phyloP scores from a whole-genome alignment of 2,329 filamentous ascomycete genomes.

The Ophiostoma angusticollis region DNA sequence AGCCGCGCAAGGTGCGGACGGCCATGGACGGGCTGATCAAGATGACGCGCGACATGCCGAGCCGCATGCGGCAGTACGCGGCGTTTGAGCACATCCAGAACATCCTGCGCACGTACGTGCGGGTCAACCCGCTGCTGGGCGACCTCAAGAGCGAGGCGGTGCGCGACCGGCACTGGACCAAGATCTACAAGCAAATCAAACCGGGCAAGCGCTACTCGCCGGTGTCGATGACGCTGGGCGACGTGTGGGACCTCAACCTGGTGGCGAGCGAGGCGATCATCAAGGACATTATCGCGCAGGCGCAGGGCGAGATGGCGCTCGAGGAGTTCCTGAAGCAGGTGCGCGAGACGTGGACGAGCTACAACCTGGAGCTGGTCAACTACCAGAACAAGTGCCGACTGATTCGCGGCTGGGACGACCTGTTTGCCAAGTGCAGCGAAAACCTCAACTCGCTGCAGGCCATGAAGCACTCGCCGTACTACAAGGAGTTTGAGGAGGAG shows the following conservation, averaged over 20 bases:
- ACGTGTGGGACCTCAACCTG: conserved; percentile 95
- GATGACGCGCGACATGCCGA: conserved; percentile 98
- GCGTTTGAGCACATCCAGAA: conserved; percentile 98
- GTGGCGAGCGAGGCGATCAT: conserved; percentile 78
- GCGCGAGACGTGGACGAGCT: conserved; percentile 92
- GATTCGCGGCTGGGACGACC: conserved; percentile 93
- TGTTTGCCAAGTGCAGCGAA: conserved; percentile 97
- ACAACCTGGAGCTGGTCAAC: conserved; percentile 83
- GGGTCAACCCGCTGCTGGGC: conserved; percentile 75
- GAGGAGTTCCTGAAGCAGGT: conserved; percentile 97
- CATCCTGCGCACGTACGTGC: conserved; percentile 75
- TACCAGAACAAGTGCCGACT: conserved; percentile 98
- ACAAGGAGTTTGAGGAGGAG: conserved; percentile 98
- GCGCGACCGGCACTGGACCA: conserved; percentile 90
- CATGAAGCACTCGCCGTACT: conserved; percentile 98
- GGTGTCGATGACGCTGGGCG: conserved; percentile 89
- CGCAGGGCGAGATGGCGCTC: conserved; percentile 93
- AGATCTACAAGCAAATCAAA: conserved; percentile 92
- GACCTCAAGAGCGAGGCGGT: conserved; percentile 96
- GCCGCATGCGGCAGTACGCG: conserved; percentile 96
- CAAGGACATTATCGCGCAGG: conserved; percentile 85
- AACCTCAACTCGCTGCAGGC: conserved; percentile 95
- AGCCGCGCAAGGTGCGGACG: conserved; percentile 82
- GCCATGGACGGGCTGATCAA: conserved; percentile 87
- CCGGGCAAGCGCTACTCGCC: conserved; percentile 90